These are phyloP conservation scores for Rusavskia elegans DNA, from an alignment of 495 filamentous ascomycete species.

Conservation along the genomic window DNA sequence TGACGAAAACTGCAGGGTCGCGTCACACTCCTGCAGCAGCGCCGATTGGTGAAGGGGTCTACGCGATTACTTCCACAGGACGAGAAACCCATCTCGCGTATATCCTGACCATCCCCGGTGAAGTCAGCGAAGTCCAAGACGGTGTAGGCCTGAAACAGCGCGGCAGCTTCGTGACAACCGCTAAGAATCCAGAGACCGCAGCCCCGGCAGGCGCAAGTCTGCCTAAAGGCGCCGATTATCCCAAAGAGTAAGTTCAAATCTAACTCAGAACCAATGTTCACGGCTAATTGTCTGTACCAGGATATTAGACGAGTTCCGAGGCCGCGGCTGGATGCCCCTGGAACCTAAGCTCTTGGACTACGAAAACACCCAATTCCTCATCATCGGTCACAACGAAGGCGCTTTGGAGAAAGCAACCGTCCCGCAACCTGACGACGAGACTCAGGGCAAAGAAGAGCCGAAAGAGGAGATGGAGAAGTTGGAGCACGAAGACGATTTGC, in stretches of 20 bases:
- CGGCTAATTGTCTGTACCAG: constrained; percentile 13
- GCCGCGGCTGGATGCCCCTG: constrained; percentile 57
- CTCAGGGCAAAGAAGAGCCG: constrained; percentile 42
- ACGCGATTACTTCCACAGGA: constrained; percentile 61
- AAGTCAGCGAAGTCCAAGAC: constrained; percentile 56
- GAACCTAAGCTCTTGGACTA: constrained; percentile 66
- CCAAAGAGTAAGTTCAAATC: constrained; percentile 42
- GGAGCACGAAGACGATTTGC: constrained; percentile 45
- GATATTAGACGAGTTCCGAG: constrained; percentile 57
- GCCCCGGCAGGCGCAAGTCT: constrained; percentile 47
- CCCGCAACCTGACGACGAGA: constrained; percentile 37
- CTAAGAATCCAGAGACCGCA: constrained; percentile 62
- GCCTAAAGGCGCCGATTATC: constrained; percentile 53
- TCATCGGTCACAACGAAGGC: constrained; percentile 59
- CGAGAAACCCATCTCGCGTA: constrained; percentile 66
- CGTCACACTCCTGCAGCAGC: constrained; percentile 55
- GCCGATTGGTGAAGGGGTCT: constrained; percentile 73
- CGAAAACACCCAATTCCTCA: constrained; percentile 61
- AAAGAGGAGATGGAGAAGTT: constrained; percentile 41
- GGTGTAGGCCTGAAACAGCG: constrained; percentile 56
- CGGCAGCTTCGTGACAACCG: constrained; percentile 64
- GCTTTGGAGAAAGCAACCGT: constrained; percentile 43
- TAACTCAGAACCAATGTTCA: no score
- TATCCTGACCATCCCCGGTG: constrained; percentile 59
- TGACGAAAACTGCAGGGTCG: constrained; percentile 60